Evolutionary conservation across 495 filamentous ascomycete genomes (phyloP).

Genomic region (Polyplosphaeria fusca): DNA sequence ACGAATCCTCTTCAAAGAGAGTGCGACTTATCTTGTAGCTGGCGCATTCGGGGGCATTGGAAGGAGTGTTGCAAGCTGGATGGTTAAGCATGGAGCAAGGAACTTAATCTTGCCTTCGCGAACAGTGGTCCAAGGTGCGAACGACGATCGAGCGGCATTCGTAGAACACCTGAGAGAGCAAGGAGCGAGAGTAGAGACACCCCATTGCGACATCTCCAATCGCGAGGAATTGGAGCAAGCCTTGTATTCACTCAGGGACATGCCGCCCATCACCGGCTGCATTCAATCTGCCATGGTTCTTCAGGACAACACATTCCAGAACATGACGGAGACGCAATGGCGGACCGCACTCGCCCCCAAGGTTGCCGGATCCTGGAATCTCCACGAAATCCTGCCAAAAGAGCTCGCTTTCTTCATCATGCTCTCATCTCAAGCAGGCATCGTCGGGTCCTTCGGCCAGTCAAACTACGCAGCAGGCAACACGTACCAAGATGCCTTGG

Average conservation of each 20-base stretch:
- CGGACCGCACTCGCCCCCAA: constrained; percentile 2
- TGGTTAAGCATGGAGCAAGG: constrained; percentile 24
- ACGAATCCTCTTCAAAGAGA: not conserved
- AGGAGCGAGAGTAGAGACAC: not conserved
- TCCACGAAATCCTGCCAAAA: constrained; percentile 5
- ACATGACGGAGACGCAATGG: constrained; percentile 1
- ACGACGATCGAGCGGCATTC: not conserved
- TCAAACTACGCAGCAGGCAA: constrained; percentile 24
- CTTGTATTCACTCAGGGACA: not conserved
- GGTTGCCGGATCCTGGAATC: constrained; percentile 15
- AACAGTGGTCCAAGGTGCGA: not conserved
- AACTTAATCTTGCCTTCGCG: constrained; percentile 25
- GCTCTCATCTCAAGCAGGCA: not conserved
- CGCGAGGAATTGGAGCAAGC: not conserved
- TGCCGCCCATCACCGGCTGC: constrained; percentile 30
- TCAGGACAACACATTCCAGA: not conserved
- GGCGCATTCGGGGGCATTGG: constrained; percentile 28
- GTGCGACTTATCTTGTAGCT: not conserved
- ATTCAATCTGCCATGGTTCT: constrained; percentile 31
- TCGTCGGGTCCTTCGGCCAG: not conserved
- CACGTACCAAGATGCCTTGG: constrained; percentile 19
- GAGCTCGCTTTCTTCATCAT: constrained; percentile 18
- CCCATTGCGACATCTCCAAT: not conserved
- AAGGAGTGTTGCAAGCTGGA: constrained; percentile 19
- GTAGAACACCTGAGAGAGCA: not conserved